Evolutionary conservation across 2,329 filamentous ascomycete species (phyloP), one percentile per base, ranked within the genome.

Genomic region (Seiridium unicorne): DNA sequence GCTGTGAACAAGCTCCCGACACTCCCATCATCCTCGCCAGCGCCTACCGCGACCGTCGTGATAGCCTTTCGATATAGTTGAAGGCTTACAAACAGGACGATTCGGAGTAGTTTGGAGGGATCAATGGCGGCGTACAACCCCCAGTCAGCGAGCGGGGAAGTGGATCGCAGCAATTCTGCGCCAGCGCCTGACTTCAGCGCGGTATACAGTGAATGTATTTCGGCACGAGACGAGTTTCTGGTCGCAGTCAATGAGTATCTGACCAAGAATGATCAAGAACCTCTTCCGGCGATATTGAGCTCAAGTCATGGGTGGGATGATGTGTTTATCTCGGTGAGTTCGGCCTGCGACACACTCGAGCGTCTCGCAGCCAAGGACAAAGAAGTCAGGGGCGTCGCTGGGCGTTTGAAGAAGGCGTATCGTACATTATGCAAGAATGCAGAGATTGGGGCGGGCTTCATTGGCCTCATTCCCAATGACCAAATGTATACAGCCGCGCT

Each of bases 171-270:
- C 18, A 26, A 26, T 26, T 26, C 18, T 26, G 18, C 18, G 18
- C 18, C 18, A 26, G 18, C 18, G 18, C 18, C 18, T 38, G 34
- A 55, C 35, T 44, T 44, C 18, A 44, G 44, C 31, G 10, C n/a
- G 5, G 13, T 44, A 35, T 58, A 58, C 44, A 38, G 44, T 18
- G 54, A 58, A 5, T 61, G 54, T 38, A 51, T 61, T 35, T 44
- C n/a, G 8, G 47, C 55, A 7, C 55, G 54, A 38, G 54, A 38
- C 11, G 46, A 34, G 5, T 54, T 58, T 46, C 51, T 48, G 46
- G 31, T 7, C n/a, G 58, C 35, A 31, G 59, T 47, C 26, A 58
- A 61, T 44, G 53, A 58, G 31, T 61, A 26, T n/a, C 48, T 53
- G 11, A 42, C 26, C 31, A 58, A 61, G 47, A 18, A 42, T 35